Conservation (phyloP, 2,329 filamentous ascomycete species). For the Acrocalymma vagum region DNA sequence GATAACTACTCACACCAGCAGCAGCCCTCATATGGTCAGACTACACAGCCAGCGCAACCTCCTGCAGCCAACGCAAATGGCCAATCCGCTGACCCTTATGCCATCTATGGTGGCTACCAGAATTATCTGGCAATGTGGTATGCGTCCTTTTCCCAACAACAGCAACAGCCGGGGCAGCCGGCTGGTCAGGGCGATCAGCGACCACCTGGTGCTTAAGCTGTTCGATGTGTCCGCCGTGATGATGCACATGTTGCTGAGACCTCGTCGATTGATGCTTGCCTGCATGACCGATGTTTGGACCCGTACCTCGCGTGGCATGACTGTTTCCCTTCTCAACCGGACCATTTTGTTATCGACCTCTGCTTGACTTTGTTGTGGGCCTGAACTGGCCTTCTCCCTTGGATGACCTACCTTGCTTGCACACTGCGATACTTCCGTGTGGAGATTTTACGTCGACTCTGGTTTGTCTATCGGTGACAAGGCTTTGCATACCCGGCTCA, state of each 20-base stretch:
- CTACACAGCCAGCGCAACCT: constrained; percentile 37
- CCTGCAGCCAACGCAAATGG: constrained; percentile 54
- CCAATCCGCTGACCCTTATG: constrained; percentile 64
- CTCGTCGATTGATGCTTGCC: constrained; percentile 45
- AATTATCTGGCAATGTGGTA: constrained; percentile 85
- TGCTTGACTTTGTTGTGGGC: constrained; percentile 29
- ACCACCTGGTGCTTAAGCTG: constrained; percentile 45
- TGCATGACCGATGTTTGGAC: constrained; percentile 45
- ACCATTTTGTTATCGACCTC: constrained; percentile 27
- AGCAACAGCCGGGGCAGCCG: constrained; percentile 41
- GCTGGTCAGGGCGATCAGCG: constrained; percentile 33
- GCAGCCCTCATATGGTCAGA: constrained; percentile 47
- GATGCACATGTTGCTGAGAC: constrained; percentile 46
- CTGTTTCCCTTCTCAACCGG: constrained; percentile 18
- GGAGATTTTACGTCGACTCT: neutral
- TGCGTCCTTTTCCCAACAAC: constrained; percentile 69
- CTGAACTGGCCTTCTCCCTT: constrained; percentile 21
- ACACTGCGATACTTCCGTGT: constrained; percentile 16
- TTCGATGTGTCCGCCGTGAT: constrained; percentile 39
- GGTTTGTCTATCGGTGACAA: constrained; percentile 7
- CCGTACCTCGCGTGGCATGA: constrained; percentile 37
- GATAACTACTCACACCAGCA: constrained; percentile 59
- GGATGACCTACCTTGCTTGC: constrained; percentile 27
- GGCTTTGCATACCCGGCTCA: too few relatives aligned
- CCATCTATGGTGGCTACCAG: constrained; percentile 83